A percentile compares a stretch with the other conserved stretches of the same genome.
These are phyloP conservation scores for Rutstroemia sp. DNA, from an alignment of 2,329 filamentous ascomycete genomes.

Conservation along the genomic window DNA sequence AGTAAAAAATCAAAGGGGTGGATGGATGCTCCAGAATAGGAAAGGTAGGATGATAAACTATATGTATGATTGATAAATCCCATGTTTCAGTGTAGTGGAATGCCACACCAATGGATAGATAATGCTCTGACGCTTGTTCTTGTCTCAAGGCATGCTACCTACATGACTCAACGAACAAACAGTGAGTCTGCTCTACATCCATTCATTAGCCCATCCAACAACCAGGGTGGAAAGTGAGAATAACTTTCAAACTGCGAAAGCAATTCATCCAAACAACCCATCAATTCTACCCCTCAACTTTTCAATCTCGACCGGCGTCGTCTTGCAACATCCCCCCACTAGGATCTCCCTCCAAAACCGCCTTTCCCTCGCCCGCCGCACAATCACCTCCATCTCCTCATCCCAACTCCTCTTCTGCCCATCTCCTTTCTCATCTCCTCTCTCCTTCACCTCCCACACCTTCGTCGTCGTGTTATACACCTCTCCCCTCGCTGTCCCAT, in stretches of 20 bases:
- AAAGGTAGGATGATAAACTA: no score
- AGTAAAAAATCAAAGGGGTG: no score
- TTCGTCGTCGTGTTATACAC: conserved; percentile 58
- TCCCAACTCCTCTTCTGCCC: conserved; percentile 30
- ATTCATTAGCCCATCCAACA: no score
- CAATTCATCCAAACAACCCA: background rate
- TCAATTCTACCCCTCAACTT: conserved; percentile 23
- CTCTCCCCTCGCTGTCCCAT: conserved; percentile 58
- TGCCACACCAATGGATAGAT: no score
- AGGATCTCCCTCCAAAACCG: conserved; percentile 30
- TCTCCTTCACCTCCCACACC: conserved; percentile 43
- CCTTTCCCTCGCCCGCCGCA: conserved; percentile 22
- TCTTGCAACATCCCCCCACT: conserved; percentile 41
- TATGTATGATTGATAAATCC: no score
- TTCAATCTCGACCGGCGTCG: conserved; percentile 29
- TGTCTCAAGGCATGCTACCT: no score
- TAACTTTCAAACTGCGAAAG: background rate
- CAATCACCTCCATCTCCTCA: conserved; percentile 29
- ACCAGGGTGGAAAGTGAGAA: no score
- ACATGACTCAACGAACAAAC: no score
- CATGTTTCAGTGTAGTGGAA: no score
- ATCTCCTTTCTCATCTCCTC: conserved; percentile 18
- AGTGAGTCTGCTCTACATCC: no score
- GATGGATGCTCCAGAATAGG: no score
- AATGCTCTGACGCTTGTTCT: no score